Conservation (phyloP, 768 basidiomycete species). For the Trametes sanguinea region DNA sequence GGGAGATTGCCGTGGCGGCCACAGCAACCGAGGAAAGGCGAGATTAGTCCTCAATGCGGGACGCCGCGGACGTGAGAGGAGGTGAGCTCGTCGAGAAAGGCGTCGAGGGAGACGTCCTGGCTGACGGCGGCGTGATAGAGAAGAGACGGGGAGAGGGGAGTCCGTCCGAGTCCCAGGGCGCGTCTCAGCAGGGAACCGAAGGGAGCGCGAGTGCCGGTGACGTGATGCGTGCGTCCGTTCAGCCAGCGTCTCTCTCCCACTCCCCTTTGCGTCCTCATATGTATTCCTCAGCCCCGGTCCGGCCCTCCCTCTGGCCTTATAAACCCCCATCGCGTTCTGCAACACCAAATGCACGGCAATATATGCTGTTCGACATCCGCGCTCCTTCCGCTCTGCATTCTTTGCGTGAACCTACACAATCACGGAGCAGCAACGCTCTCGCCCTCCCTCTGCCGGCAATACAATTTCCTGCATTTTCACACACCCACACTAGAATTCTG, state of each 20-base stretch:
- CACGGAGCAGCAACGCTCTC: neutral
- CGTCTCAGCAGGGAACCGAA: neutral
- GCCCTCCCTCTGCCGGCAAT: neutral
- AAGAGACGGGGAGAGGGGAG: slow-evolving; percentile 2
- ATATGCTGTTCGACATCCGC: neutral
- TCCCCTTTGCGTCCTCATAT: neutral
- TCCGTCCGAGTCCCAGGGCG: slow-evolving; percentile 1
- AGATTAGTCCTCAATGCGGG: slow-evolving; percentile 6
- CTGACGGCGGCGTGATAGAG: neutral
- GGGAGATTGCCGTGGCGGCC: slow-evolving; percentile 13
- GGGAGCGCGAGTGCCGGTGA: neutral
- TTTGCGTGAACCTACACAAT: neutral
- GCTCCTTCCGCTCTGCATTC: neutral
- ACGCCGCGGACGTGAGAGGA: slow-evolving; percentile 4
- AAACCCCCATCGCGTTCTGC: neutral
- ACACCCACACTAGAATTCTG: slow-evolving; percentile 4
- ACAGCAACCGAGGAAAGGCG: slow-evolving; percentile 10
- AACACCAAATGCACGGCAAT: neutral
- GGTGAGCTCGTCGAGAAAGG: slow-evolving; percentile 6
- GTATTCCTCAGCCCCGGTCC: slow-evolving; percentile 7
- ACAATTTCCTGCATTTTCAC: slow-evolving; percentile 4
- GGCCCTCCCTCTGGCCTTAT: neutral
- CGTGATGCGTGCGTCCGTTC: neutral
- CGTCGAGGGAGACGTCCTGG: slow-evolving; percentile 8
- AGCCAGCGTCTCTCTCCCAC: neutral